Base-by-base conservation (phyloP, 495 filamentous ascomycete genomes). In the Rhypophila decipiens region DNA sequence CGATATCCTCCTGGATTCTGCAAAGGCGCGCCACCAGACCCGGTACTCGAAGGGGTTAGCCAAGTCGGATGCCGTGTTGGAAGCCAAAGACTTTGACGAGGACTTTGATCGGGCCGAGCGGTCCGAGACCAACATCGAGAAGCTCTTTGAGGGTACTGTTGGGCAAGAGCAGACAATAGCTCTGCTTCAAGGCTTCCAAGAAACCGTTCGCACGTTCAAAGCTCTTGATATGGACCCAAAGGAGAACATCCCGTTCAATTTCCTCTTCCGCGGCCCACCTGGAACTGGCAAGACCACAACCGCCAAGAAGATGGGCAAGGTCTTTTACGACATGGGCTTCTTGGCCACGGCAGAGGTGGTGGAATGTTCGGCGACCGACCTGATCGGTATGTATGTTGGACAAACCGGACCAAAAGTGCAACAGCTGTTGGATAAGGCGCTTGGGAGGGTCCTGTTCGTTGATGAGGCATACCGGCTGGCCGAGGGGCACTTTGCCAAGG, bases 251-350 rank as follows among this genome's bases (percentile, higher is more conserved):
- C 67, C 71, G 1, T 73, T 74, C 58, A 64, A 64, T 29, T 68
- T 73, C 36, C 54, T 74, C 0, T 74, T 74, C 43, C 54, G 64
- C 1, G 70, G 70, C 0, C 69, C 70, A 0, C 70, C 58, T 45
- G 70, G 86, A 1, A 88, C 85, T 3, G 86, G 86, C 11, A 90
- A 90, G 53, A 88, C 86, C 0, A 81, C 73, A 0, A 87, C 83
- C 0, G 86, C 86, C 0, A 63, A 71, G 43, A 83, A 76, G 50
- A 85, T 90, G 75, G 86, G 85, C 9, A 71, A 83, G 44, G 66
- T 90, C 0, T 89, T 77, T 56, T 88, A 86, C 52, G 79, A 88
- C 52, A 78, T 86, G 74, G 80, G 82, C 0, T 73, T 86, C 19
- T 63, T 87, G 1, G 50, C 74, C 1, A 70, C 71, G 0, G 63